Percentiles rank a stretch among this genome's conserved stretches.
These are phyloP conservation scores for Leishmania turanica DNA, from an alignment of 208 protist species.

Conservation along the genomic window DNA sequence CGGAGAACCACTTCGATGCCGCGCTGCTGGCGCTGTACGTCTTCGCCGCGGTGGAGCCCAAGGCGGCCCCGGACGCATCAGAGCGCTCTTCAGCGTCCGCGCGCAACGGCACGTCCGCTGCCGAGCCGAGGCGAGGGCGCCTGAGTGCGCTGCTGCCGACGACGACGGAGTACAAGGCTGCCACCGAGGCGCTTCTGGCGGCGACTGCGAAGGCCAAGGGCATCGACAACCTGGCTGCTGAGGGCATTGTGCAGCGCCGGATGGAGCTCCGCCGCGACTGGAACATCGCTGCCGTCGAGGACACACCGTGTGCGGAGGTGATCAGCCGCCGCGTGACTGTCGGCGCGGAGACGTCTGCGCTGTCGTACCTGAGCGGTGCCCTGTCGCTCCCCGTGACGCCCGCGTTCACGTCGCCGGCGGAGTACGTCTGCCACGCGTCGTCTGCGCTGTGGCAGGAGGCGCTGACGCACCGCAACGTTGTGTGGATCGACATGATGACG, in stretches of 20 bases:
- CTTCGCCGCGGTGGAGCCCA: slow-evolving; percentile 21
- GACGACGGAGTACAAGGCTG: background rate
- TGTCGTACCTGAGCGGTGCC: background rate
- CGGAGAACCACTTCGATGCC: slow-evolving; percentile 36
- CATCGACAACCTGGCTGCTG: background rate
- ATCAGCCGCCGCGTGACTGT: background rate
- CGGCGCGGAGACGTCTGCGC: slow-evolving; percentile 3
- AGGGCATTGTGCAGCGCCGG: background rate
- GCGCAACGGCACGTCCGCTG: background rate
- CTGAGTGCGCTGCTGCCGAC: background rate
- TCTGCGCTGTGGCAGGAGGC: slow-evolving; percentile 41
- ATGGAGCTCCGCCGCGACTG: slow-evolving; percentile 3
- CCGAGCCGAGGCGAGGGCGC: background rate
- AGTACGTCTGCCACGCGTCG: slow-evolving; percentile 27
- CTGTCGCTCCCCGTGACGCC: slow-evolving; percentile 21
- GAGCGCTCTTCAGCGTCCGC: background rate
- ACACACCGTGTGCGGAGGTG: background rate
- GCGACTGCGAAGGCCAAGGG: background rate
- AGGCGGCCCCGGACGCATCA: background rate
- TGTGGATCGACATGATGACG: slow-evolving; percentile 38
- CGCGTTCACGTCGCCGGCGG: slow-evolving; percentile 10
- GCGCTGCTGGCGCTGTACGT: slow-evolving; percentile 37
- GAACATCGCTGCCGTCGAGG: background rate
- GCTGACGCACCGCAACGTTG: slow-evolving; percentile 32
- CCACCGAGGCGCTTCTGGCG: background rate